Conservation (phyloP, 2,329 filamentous ascomycete species). For the Aspergillaceae sp. region DNA sequence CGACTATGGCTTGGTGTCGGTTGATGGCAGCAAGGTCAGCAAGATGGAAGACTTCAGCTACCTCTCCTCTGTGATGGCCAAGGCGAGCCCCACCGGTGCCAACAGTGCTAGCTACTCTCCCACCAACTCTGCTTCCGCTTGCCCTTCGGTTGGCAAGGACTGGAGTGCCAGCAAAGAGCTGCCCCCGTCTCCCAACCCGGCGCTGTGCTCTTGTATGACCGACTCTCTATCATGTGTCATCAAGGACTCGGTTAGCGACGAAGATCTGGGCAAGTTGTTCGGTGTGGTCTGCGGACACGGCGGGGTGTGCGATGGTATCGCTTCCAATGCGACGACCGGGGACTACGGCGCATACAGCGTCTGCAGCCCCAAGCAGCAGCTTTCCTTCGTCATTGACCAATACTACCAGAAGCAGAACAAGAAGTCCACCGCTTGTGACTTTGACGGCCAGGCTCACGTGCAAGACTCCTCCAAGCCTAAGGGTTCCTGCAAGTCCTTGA, state of each 20-base stretch:
- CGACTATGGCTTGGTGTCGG: slow-evolving; percentile 61
- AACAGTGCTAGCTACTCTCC: slow-evolving; percentile 61
- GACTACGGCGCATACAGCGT: slow-evolving; percentile 43
- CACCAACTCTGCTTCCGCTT: slow-evolving; percentile 60
- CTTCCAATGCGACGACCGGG: slow-evolving; percentile 31
- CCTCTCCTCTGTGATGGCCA: slow-evolving; percentile 61
- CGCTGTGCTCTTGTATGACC: slow-evolving; percentile 81
- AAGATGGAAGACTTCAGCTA: slow-evolving; percentile 67
- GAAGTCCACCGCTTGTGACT: slow-evolving; percentile 35
- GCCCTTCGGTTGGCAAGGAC: slow-evolving; percentile 55
- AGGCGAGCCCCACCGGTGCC: slow-evolving; percentile 58
- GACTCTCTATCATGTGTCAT: slow-evolving; percentile 63
- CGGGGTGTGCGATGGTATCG: slow-evolving; percentile 33
- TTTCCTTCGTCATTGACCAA: slow-evolving; percentile 40
- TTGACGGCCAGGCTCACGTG: slow-evolving; percentile 34
- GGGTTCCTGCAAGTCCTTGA: slow-evolving; percentile 23
- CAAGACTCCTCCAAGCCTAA: slow-evolving; percentile 23
- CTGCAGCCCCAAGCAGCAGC: slow-evolving; percentile 37
- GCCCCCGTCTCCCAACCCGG: slow-evolving; percentile 69
- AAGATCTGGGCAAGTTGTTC: slow-evolving; percentile 62
- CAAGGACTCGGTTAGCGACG: slow-evolving; percentile 46
- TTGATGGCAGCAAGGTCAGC: slow-evolving; percentile 55
- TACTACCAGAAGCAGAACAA: slow-evolving; percentile 35
- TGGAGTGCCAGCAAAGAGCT: slow-evolving; percentile 66
- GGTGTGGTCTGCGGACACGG: slow-evolving; percentile 36